These are phyloP conservation scores for Cucumis hystrix DNA, from an alignment of 306 rosid species.

Conservation along the genomic window DNA sequence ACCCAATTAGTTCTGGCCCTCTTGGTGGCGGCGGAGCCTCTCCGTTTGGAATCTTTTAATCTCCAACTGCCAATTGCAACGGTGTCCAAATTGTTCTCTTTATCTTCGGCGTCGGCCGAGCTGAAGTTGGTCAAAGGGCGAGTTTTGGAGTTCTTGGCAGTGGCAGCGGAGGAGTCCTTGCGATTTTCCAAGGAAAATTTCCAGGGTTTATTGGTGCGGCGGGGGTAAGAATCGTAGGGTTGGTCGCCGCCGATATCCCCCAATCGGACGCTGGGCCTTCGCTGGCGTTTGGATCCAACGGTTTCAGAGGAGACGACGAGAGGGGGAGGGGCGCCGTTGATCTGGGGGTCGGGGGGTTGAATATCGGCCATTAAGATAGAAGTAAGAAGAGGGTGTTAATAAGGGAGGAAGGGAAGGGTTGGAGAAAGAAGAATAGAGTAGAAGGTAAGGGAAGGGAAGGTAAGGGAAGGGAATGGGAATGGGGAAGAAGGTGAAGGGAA, in stretches of 20 bases:
- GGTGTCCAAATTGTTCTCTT: conserved; percentile 53
- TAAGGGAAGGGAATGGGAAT: no score
- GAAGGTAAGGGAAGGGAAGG: neutral
- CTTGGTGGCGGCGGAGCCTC: conserved; percentile 47
- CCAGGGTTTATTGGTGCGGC: conserved; percentile 62
- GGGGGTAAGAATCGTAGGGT: conserved; percentile 54
- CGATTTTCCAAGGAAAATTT: conserved; percentile 32
- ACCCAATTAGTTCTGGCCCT: conserved; percentile 86
- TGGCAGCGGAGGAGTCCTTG: conserved; percentile 12
- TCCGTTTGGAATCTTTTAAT: conserved; percentile 61
- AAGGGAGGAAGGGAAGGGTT: neutral
- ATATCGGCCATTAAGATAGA: conserved; percentile 44
- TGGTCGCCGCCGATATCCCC: conserved; percentile 96
- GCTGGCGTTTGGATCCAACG: conserved; percentile 67
- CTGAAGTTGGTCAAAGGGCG: conserved; percentile 62
- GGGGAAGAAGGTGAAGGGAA: neutral
- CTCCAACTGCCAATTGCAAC: conserved; percentile 88
- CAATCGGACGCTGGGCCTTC: conserved; percentile 83
- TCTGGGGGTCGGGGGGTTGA: conserved; percentile 46
- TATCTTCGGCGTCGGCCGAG: conserved; percentile 18
- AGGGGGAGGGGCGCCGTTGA: conserved; percentile 30
- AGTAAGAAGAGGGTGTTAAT: neutral
- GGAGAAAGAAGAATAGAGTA: neutral
- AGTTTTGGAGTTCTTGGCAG: conserved; percentile 66
- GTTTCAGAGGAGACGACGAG: conserved; percentile 37